Base-by-base conservation (phyloP, 352 stramenopile species). In the Achlya hypogyna region DNA sequence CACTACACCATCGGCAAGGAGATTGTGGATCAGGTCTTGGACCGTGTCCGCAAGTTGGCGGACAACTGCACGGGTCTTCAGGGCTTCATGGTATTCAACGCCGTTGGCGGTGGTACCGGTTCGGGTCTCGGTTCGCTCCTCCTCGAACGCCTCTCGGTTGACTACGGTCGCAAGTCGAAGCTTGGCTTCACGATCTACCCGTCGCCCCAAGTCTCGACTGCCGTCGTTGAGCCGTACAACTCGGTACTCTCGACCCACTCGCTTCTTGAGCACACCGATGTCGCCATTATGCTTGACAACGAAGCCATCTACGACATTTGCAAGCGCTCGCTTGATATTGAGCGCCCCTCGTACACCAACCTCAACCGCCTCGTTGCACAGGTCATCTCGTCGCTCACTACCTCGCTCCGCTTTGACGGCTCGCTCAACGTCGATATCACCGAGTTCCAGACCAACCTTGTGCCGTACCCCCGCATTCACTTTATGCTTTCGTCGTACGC, bases 171-270 rank as follows among this genome's bases (percentile, higher is more conserved):
- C 71, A 98, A 98, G 85, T 98, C 89, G 62, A 99, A 98, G 81
- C 81, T 98, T 23, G 97, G 91, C 25, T 99, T 98, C 76, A 95
- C 95, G 20, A 95, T 99, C 49, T 98, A 96, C 75, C 96, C 96
- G 22, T 98, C 95, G 72, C 96, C 96, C 12, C 88, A 98, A 74
- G 89, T 99, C 53, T 98, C 95, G 10, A 98, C 93, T 49, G 94
- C 96, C 53, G 94, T 99, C 34, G 96, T 99, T 6, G 96, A 99
- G 77, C 97, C 97, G 8, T 99, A 99, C 88, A 99, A 99, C 87
- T 96, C 86, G 5, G 92, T 98, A 49, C 79, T 99, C 16, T 98
- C 93, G 8, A 98, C 93, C 29, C 96, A 99, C 75, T 78, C 89
- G 29, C 85, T 99, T 29, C 78, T 99, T 25, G 95, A 98, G 78